Conservation (phyloP, 768 basidiomycete genomes). For the Tubosaeta sp. region DNA sequence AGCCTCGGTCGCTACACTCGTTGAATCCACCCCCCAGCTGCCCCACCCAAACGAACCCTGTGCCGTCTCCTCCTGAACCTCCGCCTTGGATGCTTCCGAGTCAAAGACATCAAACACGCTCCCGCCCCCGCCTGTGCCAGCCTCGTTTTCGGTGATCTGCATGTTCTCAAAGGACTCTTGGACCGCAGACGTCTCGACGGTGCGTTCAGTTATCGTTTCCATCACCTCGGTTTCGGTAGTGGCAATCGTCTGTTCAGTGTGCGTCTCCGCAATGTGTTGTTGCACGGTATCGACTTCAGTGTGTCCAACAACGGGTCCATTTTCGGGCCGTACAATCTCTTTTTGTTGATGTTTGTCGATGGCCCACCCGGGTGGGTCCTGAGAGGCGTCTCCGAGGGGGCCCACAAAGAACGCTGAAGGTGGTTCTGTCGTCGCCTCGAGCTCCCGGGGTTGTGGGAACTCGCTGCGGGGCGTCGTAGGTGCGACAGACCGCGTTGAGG, state of each 20-base stretch:
- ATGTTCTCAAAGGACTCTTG: constrained; percentile 4
- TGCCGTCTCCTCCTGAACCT: neutral
- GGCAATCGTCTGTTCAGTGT: neutral
- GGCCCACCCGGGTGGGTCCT: constrained; percentile 5
- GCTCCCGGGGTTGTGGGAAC: constrained; percentile 6
- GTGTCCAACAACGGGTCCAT: constrained; percentile 5
- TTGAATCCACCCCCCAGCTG: neutral
- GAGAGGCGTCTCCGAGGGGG: neutral
- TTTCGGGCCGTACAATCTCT: neutral
- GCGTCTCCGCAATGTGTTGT: constrained; percentile 8
- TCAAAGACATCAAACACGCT: neutral
- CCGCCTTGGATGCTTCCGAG: neutral
- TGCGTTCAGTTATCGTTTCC: constrained; percentile 8
- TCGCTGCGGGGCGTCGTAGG: constrained; percentile 19
- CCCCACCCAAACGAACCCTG: neutral
- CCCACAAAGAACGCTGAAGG: constrained; percentile 1
- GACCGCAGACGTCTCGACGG: constrained; percentile 4
- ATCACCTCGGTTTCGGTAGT: constrained; percentile 1
- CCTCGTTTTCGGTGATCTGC: neutral
- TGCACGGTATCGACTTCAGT: constrained; percentile 30
- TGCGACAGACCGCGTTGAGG: constrained; percentile 21
- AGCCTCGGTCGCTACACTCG: neutral
- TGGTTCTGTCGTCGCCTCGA: constrained; percentile 12
- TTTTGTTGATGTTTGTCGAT: constrained; percentile 12
- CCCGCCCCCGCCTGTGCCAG: neutral